Conservation (phyloP, 2,329 filamentous ascomycete genomes). For the Hypoxylon sp. region DNA sequence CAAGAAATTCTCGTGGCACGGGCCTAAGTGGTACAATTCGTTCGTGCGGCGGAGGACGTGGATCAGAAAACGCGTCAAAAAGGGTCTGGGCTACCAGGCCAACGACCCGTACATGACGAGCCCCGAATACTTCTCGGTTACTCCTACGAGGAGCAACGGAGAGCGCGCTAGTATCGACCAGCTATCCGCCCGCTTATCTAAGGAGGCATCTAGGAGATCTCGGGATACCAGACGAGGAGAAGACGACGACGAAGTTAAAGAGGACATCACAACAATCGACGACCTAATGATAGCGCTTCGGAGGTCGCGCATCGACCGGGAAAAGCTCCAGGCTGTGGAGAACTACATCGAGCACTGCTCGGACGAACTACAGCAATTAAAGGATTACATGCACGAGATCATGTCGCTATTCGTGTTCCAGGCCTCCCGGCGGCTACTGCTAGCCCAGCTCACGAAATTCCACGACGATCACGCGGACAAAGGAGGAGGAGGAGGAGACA, state of each 20-base stretch:
- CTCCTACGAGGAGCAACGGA: constrained; percentile 61
- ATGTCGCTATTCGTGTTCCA: constrained; percentile 93
- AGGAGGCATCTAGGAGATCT: constrained; percentile 52
- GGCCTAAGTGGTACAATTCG: constrained; percentile 91
- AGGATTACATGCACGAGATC: constrained; percentile 84
- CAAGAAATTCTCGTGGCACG: constrained; percentile 85
- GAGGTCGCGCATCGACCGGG: constrained; percentile 83
- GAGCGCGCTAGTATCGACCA: constrained; percentile 51
- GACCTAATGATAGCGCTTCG: constrained; percentile 79
- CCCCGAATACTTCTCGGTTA: constrained; percentile 84
- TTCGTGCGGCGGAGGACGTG: constrained; percentile 93
- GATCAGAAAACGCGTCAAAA: constrained; percentile 84
- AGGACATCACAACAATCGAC: constrained; percentile 73
- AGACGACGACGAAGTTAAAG: constrained; percentile 56
- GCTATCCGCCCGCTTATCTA: constrained; percentile 53
- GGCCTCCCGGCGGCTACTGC: constrained; percentile 82
- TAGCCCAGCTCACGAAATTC: constrained; percentile 77
- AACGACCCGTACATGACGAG: constrained; percentile 76
- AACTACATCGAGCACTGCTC: constrained; percentile 84
- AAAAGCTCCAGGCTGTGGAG: constrained; percentile 87
- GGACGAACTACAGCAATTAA: constrained; percentile 81
- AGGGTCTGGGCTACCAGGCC: constrained; percentile 61
- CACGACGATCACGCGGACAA: constrained; percentile 63
- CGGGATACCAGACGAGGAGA: constrained; percentile 50
- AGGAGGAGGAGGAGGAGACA: constrained; percentile 51